These are phyloP conservation scores for Solanum okadae DNA, from an alignment of 257 asterid species.

Conservation along the genomic window DNA sequence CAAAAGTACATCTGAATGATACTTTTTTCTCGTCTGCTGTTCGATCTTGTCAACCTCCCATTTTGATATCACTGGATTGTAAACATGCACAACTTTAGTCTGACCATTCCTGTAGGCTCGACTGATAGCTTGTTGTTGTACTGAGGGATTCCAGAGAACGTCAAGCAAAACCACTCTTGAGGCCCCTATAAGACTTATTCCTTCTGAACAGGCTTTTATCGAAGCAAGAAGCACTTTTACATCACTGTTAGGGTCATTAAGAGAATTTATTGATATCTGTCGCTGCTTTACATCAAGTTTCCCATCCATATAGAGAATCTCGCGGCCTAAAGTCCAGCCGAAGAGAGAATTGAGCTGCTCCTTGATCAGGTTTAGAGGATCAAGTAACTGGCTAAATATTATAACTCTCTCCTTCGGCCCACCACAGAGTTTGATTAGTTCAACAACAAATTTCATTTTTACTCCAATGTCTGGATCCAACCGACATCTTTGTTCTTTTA, in stretches of 20 bases:
- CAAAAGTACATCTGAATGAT: constrained; percentile 45
- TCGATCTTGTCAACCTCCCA: constrained; percentile 43
- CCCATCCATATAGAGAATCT: constrained; percentile 35
- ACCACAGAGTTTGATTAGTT: not conserved
- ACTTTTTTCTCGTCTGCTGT: constrained; percentile 36
- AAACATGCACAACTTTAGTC: constrained; percentile 49
- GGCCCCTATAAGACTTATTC: constrained; percentile 68
- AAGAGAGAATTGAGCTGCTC: not conserved
- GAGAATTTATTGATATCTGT: constrained; percentile 27
- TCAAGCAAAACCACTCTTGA: constrained; percentile 78
- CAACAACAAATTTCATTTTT: not conserved
- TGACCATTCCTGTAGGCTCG: constrained; percentile 82
- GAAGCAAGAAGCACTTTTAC: constrained; percentile 70
- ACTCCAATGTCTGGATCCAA: not conserved
- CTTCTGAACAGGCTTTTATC: constrained; percentile 60
- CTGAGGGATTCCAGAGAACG: constrained; percentile 75
- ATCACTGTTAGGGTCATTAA: constrained; percentile 33
- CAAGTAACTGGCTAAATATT: not conserved
- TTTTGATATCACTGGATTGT: constrained; percentile 38
- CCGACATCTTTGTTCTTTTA: not conserved
- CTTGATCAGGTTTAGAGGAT: not conserved
- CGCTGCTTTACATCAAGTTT: constrained; percentile 20
- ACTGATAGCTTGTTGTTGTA: constrained; percentile 63
- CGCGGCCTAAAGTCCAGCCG: not conserved
- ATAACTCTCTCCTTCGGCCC: not conserved